Evolutionary conservation across 2,329 filamentous ascomycete genomes (phyloP), one percentile per base, ranked within the genome.

Genomic region (Neonectria ditissima): DNA sequence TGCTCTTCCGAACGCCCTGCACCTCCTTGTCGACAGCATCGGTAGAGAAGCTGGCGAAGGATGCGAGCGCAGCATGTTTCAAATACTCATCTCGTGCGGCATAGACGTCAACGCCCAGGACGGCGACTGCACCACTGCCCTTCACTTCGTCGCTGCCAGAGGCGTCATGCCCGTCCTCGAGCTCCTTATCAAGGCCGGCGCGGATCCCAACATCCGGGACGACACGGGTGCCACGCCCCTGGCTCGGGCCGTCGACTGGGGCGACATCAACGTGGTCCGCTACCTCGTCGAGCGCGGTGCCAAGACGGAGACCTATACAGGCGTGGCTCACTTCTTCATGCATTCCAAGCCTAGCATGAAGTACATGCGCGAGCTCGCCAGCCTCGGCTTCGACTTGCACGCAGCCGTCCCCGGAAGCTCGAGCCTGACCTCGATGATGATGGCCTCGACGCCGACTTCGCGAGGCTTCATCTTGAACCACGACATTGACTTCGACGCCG

Each of bases 51-150:
- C 32, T 13, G 16, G 11, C 3, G 26, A 22, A 1, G 18, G 55
- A 5, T 9, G 18, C 11, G 28, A 59, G 9, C 20, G 37, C 24
- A 37, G 39, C 10, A 66, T 70, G 55, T 47, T 59, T 7, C 22
- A 59, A 13, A 51, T 65, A 5, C 63, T 73, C 4, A 47, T 66
- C 5, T 18, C 54, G 5, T 57, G 39, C 13, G 71, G 71, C 11
- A 48, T 59, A 3, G 61, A 73, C 18, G 51, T 73, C 14, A 63
- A 73, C 13, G 51, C 63, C 10, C 65, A 56, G n/a, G 65, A 72
- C 13, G 45, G 18, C 4, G 20, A 55, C 10, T 26, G 52, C 9
- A n/a, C 3, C 7, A 73, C 66, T 0, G 57, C 69, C 5, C 58
- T 73, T 3, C 63, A 67, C 20, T 28, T 65, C 11, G 71, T 67